phyloP scores from a whole-genome alignment of 2,329 filamentous ascomycete species.

The Pleomassaria siparia region DNA sequence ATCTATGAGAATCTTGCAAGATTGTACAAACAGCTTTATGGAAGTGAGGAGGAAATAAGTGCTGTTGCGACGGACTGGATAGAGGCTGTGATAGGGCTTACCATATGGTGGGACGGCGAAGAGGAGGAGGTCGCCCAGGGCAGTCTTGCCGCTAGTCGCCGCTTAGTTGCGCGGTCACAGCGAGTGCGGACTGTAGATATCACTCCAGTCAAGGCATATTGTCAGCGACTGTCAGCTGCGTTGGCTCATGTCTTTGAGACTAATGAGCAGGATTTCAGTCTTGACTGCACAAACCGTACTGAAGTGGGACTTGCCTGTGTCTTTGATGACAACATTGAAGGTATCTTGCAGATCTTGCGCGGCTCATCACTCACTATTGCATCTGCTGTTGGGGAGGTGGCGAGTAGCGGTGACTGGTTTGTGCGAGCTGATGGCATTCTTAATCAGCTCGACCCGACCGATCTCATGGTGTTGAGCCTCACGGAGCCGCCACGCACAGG shows the following conservation, averaged over 20 bases:
- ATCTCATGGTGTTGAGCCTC: slow-evolving; percentile 79
- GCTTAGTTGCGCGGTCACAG: slow-evolving; percentile 42
- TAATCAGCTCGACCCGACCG: slow-evolving; percentile 75
- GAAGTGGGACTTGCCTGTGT: slow-evolving; percentile 81
- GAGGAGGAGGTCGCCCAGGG: slow-evolving; percentile 50
- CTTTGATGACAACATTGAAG: slow-evolving; percentile 80
- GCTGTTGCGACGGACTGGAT: slow-evolving; percentile 85
- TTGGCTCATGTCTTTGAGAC: slow-evolving; percentile 68
- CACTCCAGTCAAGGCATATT: slow-evolving; percentile 66
- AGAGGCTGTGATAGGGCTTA: slow-evolving; percentile 79
- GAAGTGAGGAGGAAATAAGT: slow-evolving; percentile 73
- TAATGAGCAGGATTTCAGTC: slow-evolving; percentile 67
- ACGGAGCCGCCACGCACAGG: slow-evolving; percentile 30
- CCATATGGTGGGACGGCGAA: slow-evolving; percentile 90
- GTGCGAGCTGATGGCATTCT: slow-evolving; percentile 56
- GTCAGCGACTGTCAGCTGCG: slow-evolving; percentile 69
- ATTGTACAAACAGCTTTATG: slow-evolving; percentile 79
- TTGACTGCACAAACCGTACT: slow-evolving; percentile 73
- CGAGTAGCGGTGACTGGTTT: slow-evolving; percentile 81
- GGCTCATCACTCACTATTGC: slow-evolving; percentile 80
- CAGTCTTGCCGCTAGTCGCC: slow-evolving; percentile 49
- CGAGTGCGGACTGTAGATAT: slow-evolving; percentile 52
- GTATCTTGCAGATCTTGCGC: slow-evolving; percentile 71
- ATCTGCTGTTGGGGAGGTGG: slow-evolving; percentile 78
- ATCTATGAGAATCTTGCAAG: slow-evolving; percentile 83